Percentiles rank a stretch among this genome's conserved stretches.
phyloP scores from a whole-genome alignment of 2,329 filamentous ascomycete genomes.

The Biscogniauxia sp. region DNA sequence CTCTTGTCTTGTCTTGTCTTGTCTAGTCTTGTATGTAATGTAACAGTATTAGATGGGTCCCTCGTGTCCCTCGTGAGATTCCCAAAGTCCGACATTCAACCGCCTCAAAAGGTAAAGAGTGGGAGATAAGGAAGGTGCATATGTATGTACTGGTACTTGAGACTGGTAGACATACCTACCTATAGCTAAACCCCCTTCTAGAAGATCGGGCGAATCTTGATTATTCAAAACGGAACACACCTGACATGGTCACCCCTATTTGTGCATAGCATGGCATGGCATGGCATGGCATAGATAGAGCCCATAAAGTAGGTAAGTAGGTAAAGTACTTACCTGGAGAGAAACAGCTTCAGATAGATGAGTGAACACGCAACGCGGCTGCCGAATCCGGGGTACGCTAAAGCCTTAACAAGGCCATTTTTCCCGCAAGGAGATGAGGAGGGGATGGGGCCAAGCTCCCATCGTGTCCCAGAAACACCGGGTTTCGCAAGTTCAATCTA shows the following conservation, averaged over 20 bases:
- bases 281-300: neutral
- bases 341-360: constrained; percentile 24
- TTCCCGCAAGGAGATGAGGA: constrained; percentile 13
- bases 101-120: too few relatives aligned
- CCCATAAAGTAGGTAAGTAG: too few relatives aligned
- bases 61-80: too few relatives aligned
- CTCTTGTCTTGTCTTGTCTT: neutral
- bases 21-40: too few relatives aligned
- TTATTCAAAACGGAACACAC: neutral
- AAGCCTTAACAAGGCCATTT: constrained; percentile 12
- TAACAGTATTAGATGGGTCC: too few relatives aligned
- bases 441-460: constrained; percentile 6
- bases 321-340: neutral
- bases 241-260: neutral
- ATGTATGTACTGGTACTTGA: too few relatives aligned
- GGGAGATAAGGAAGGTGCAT: too few relatives aligned
- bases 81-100: too few relatives aligned
- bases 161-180: too few relatives aligned
- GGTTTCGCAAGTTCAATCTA: neutral
- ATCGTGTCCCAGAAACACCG: neutral
- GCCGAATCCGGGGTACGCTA: constrained; percentile 19
- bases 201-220: neutral
- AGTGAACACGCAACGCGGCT: constrained; percentile 9
- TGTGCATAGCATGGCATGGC: too few relatives aligned
- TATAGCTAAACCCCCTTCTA: neutral